Evolutionary conservation across 371 early-diverging fungal genomes (phyloP), one percentile per base, ranked within the genome.

Genomic region (Lichtheimia hyalospora): DNA sequence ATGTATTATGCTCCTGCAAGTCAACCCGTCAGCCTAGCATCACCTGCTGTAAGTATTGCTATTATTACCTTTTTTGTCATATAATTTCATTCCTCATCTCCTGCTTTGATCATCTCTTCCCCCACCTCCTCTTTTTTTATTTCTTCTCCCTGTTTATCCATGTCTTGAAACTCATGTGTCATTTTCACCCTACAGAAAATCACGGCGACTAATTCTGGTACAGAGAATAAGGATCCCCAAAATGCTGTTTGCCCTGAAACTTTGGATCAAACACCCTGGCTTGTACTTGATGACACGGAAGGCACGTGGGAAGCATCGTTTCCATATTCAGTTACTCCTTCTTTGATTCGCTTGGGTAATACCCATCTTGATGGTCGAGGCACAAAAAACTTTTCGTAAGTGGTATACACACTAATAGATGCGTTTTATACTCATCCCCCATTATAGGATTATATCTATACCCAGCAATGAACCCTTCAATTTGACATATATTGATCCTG

Each of bases 271-370:
- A 61, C 74, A 6, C 62, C 77, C 8, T 91, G 91, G 91, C 67
- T 90, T 21, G 61, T 92, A 72, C 74, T 69, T 28, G 86, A 90
- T 66, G 74, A 78, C 52, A 75, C 74, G 7, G 71, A 83, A 2
- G 92, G 92, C 6, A 85, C 77, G 54, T 88, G 86, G 85, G 74
- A 86, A 40, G 78, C 76, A 23, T 71, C 72, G 49, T 88, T 91
- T 57, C 73, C 75, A n/a, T 71, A 77, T 52, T 61, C 70, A 27
- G 70, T 88, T 13, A 84, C 85, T 0, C 92, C 91, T 12, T 80
- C 88, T 0, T 74, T 89, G 14, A 74, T 92, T 57, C 78, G 90
- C 12, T 70, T 92, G 15, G 82, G 75, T 58, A 92, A 92, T 61
- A 78, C 92, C 6, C 64, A 63, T 53, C 60, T 70, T 15, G 64